phyloP scores from a whole-genome alignment of 495 filamentous ascomycete genomes.

The Aspergillus nanangensis region DNA sequence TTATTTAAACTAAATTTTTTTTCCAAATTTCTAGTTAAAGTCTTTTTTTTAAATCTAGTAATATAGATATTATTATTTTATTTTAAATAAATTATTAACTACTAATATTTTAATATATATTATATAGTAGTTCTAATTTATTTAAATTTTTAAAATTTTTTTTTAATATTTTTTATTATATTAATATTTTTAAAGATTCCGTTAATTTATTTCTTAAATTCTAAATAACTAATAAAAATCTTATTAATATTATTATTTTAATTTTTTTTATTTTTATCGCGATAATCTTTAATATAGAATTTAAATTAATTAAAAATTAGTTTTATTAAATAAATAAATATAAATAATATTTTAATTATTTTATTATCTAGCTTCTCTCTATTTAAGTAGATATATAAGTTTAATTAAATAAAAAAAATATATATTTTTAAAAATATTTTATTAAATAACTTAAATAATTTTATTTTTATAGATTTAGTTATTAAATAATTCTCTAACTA shows the following conservation, averaged over 20 bases:
- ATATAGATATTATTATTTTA: too few relatives aligned
- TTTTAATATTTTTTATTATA: too few relatives aligned
- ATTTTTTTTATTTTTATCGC: too few relatives aligned
- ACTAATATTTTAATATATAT: too few relatives aligned
- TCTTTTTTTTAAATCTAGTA: constrained; percentile 4
- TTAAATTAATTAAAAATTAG: background rate
- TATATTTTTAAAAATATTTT: background rate
- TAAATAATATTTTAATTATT: background rate
- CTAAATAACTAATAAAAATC: constrained; percentile 5
- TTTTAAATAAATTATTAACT: too few relatives aligned
- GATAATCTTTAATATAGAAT: constrained; percentile 1
- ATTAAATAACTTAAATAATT: background rate
- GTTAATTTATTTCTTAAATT: too few relatives aligned
- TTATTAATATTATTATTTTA: background rate
- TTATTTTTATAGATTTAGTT: constrained; percentile 2
- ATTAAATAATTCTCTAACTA: too few relatives aligned
- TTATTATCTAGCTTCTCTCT: background rate
- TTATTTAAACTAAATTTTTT: too few relatives aligned
- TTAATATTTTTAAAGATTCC: too few relatives aligned
- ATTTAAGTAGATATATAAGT: background rate
- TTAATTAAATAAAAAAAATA: background rate
- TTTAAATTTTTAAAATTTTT: too few relatives aligned
- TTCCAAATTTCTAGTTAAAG: too few relatives aligned
- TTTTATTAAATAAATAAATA: background rate
- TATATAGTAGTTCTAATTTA: too few relatives aligned